phyloP scores from a whole-genome alignment of 2,329 filamentous ascomycete species.

The Botrytis hyacinthi region DNA sequence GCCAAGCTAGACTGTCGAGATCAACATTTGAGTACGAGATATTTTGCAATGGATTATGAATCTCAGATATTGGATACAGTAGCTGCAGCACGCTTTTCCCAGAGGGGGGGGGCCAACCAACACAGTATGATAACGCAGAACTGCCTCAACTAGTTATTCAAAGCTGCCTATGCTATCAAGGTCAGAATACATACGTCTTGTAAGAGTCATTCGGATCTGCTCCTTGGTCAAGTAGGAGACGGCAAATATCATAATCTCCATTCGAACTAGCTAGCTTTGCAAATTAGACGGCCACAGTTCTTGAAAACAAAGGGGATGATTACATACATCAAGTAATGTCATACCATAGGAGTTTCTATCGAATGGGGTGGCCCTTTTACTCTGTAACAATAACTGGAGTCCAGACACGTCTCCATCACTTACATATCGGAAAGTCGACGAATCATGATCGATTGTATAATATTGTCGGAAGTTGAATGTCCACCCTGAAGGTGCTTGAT shows the following conservation, averaged over 20 bases:
- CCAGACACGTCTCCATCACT: fast-evolving
- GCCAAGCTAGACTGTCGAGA: fast-evolving
- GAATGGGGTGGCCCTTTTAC: not conserved
- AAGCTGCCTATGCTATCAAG: fast-evolving
- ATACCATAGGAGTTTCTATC: not conserved
- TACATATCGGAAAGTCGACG: fast-evolving
- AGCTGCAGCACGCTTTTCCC: fast-evolving
- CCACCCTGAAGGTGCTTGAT: not conserved
- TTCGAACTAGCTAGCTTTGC: fast-evolving
- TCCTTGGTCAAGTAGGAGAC: not conserved
- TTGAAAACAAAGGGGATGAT: not conserved
- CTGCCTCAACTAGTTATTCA: not conserved
- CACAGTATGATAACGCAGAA: not conserved
- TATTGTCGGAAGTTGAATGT: not conserved
- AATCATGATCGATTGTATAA: fast-evolving
- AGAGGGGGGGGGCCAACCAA: too few relatives aligned
- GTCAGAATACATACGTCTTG: not conserved
- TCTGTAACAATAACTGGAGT: fast-evolving
- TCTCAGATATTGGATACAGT: not conserved
- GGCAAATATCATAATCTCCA: not conserved
- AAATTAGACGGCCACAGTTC: not conserved
- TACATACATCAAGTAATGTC: not conserved
- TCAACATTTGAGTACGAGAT: fast-evolving
- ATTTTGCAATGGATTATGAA: not conserved
- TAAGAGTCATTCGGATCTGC: not conserved